Percentiles rank a stretch among this genome's conserved stretches.
These are phyloP conservation scores for Paecilomyces fulvus DNA, from an alignment of 2,329 filamentous ascomycete species.

Conservation along the genomic window DNA sequence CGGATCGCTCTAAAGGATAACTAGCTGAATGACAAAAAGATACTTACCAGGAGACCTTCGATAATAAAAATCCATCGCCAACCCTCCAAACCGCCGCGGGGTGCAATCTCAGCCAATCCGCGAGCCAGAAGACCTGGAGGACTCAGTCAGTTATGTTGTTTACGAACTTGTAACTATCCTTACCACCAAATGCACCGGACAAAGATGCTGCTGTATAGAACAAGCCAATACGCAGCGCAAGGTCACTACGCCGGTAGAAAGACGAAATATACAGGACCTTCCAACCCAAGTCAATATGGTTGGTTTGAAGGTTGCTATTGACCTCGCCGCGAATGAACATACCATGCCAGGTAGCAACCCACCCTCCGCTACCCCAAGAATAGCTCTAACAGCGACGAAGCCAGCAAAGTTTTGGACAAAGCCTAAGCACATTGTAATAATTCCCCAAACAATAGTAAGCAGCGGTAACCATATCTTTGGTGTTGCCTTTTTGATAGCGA, in stretches of 20 bases:
- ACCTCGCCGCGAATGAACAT: slow-evolving; percentile 6
- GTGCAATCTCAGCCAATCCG: slow-evolving; percentile 53
- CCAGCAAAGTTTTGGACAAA: slow-evolving; percentile 37
- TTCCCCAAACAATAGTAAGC: slow-evolving; percentile 50
- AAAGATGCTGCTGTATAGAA: slow-evolving; percentile 61
- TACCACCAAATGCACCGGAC: slow-evolving; percentile 55
- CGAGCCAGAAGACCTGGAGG: slow-evolving; percentile 47
- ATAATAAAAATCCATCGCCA: slow-evolving; percentile 59
- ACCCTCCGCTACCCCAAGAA: slow-evolving; percentile 57
- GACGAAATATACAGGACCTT: slow-evolving; percentile 56
- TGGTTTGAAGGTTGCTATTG: neutral
- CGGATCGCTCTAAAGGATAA: neutral
- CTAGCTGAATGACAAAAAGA: neutral
- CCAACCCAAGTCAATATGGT: neutral
- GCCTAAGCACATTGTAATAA: slow-evolving; percentile 41
- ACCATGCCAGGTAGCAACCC: slow-evolving; percentile 60
- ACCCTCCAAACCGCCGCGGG: slow-evolving; percentile 43
- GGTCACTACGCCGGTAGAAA: slow-evolving; percentile 52
- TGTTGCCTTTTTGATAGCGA: slow-evolving; percentile 54
- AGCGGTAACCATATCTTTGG: slow-evolving; percentile 54
- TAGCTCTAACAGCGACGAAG: slow-evolving; percentile 53
- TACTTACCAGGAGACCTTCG: slow-evolving; percentile 39
- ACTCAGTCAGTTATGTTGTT: neutral
- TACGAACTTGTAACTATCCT: neutral
- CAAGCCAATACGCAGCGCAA: slow-evolving; percentile 56